Conservation (phyloP, 2,329 filamentous ascomycete genomes). For the Fusarium anguioides region DNA sequence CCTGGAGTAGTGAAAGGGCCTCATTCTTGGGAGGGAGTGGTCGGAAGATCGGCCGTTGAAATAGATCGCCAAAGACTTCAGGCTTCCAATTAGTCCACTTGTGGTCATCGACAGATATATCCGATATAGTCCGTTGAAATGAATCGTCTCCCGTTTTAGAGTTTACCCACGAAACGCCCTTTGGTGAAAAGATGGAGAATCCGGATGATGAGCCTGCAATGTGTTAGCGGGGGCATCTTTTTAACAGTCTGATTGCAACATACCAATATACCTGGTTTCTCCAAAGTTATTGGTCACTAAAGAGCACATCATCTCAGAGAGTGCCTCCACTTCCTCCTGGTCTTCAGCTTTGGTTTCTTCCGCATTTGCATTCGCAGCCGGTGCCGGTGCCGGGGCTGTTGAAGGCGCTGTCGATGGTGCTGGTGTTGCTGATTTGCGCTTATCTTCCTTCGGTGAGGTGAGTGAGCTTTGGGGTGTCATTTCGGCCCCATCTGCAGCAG, state of each 20-base stretch:
- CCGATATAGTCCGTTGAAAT: slow-evolving; percentile 94
- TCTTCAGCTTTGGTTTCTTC: slow-evolving; percentile 44
- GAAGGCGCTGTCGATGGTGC: slow-evolving; percentile 19
- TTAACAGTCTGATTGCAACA: slow-evolving; percentile 33
- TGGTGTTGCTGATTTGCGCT: slow-evolving; percentile 45
- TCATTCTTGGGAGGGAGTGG: slow-evolving; percentile 87
- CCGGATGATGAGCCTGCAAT: slow-evolving; percentile 91
- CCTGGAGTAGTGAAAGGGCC: slow-evolving; percentile 85
- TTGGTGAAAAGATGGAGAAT: slow-evolving; percentile 98
- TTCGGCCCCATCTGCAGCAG: slow-evolving; percentile 52
- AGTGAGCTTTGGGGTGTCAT: slow-evolving; percentile 66
- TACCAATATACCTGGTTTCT: slow-evolving; percentile 96
- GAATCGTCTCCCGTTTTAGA: slow-evolving; percentile 96
- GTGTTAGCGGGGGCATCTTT: slow-evolving; percentile 15
- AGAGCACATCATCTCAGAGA: slow-evolving; percentile 99
- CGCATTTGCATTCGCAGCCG: slow-evolving; percentile 20
- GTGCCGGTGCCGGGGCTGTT: slow-evolving; percentile 5
- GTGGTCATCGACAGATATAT: slow-evolving; percentile 90
- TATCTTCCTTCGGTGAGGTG: slow-evolving; percentile 61
- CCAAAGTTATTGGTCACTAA: slow-evolving; percentile 94
- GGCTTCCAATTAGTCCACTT: slow-evolving; percentile 99
- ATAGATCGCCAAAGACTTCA: slow-evolving; percentile 95
- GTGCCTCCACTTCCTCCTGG: slow-evolving; percentile 78
- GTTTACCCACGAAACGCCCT: slow-evolving; percentile 98
- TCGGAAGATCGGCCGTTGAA: slow-evolving; percentile 84